Evolutionary conservation across 2,329 filamentous ascomycete species (phyloP).

Genomic region (Trichoderma hamatum): DNA sequence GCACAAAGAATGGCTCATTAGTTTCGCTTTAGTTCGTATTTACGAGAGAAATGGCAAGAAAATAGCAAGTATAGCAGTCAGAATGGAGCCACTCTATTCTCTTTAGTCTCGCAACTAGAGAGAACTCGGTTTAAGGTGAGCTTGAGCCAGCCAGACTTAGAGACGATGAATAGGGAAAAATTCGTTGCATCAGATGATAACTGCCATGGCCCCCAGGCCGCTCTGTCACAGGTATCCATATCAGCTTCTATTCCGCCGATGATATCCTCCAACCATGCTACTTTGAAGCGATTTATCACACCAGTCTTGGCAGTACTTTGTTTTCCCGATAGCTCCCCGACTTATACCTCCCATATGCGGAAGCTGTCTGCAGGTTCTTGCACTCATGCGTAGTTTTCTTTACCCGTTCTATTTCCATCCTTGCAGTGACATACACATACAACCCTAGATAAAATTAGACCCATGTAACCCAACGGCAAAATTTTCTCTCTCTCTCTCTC

Average conservation of each 20-base stretch:
- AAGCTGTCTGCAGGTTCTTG: neutral
- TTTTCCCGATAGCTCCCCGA: neutral
- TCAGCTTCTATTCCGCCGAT: neutral
- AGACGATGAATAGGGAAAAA: neutral
- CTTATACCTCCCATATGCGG: neutral
- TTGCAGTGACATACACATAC: neutral
- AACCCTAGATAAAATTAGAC: neutral
- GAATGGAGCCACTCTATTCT: neutral
- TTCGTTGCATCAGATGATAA: neutral
- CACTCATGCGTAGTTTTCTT: neutral
- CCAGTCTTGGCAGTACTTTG: neutral
- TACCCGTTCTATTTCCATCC: conserved; percentile 3
- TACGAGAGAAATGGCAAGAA: neutral
- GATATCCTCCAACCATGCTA: neutral
- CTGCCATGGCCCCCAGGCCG: neutral
- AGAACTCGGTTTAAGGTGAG: neutral
- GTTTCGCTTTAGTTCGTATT: neutral
- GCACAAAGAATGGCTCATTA: conserved; percentile 10
- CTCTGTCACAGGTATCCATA: neutral
- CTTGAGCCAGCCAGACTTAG: neutral
- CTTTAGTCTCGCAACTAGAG: neutral
- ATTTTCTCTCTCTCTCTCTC: conserved; percentile 8
- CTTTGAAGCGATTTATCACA: neutral
- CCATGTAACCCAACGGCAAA: neutral
- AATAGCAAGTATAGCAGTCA: neutral